A percentile compares a stretch with the other conserved stretches of the same genome.
phyloP scores from a whole-genome alignment of 257 asterid species.

The Henckelia pumila region DNA sequence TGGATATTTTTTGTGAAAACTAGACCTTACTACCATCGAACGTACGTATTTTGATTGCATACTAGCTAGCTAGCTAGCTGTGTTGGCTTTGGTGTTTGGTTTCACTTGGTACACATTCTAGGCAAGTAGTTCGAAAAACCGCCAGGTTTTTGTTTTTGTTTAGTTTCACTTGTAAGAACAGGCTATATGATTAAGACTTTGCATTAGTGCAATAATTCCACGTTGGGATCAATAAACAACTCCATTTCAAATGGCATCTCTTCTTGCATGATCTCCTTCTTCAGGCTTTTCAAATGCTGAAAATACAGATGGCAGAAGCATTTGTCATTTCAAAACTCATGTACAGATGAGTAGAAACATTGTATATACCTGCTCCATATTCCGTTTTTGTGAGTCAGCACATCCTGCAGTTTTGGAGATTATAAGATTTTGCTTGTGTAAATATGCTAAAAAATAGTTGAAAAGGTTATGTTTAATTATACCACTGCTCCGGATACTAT shows the following conservation, averaged over 20 bases:
- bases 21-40: not conserved
- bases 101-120: not conserved
- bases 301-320: conserved; percentile 15
- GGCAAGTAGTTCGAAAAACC: not conserved
- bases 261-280: conserved; percentile 63
- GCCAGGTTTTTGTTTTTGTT: too few species aligned
- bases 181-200: conserved; percentile 16
- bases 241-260: conserved; percentile 71
- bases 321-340: conserved; percentile 19
- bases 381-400: conserved; percentile 55
- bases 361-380: conserved; percentile 65
- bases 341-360: too few species aligned
- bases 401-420: conserved; percentile 63
- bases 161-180: too few species aligned
- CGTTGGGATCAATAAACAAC: conserved; percentile 49
- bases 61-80: too few species aligned
- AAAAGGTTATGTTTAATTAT: conserved; percentile 23
- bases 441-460: conserved; percentile 6
- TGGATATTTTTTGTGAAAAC: not conserved
- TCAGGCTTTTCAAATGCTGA: conserved; percentile 66
- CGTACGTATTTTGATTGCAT: not conserved
- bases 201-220: too few species aligned
- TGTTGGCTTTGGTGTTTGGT: not conserved
- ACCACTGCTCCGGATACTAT: conserved; percentile 94
- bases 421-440: conserved; percentile 27